Base-by-base conservation (phyloP, 2,329 filamentous ascomycete species). In the Pseudogymnoascus destructans region DNA sequence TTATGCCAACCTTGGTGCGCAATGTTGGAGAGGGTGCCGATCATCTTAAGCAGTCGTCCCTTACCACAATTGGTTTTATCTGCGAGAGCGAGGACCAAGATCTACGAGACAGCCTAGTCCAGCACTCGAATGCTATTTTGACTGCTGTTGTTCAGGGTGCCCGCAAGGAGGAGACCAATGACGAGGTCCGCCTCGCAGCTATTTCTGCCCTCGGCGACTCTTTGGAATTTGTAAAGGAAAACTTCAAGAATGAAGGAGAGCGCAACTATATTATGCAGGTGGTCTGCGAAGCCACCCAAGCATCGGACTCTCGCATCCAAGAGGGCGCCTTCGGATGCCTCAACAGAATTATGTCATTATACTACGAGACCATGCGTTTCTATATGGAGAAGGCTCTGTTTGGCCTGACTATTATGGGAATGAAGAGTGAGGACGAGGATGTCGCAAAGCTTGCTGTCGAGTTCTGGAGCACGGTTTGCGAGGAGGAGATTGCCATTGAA, bases 211-310 rank as follows among this genome's bases (percentile, higher is more conserved):
- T 98, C 46, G 89, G 91, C 67, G 93, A 98, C 73, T 96, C 92
- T 36, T 85, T 97, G 61, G 93, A 98, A 73, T 98, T 98, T 69
- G 92, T 98, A 60, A 84, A 90, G 64, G 95, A 89, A 75, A 98
- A 98, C 77, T 98, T 98, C 74, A 95, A 96, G 74, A 93, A 97
- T 68, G 93, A 98, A 74, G 93, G 92, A 68, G 93, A 98, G 79
- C 86, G 93, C 66, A 98, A 98, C 77, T 98, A 97, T 78, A 98
- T 98, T 70, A 98, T 98, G 93, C 93, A 98, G 77, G 93, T 98
- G 64, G 89, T 98, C 68, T 98, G 93, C 75, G 93, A 98, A 77
- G 93, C 93, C 66, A 98, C 93, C 58, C 93, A 98, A 75, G 90
- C 92, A 66, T 79, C 87, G 1, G 93, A 98, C 72, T 82, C 81